Evolutionary conservation across 441 rosid genomes (phyloP), one percentile per base, ranked within the genome.

Genomic region (Populus hybrid): DNA sequence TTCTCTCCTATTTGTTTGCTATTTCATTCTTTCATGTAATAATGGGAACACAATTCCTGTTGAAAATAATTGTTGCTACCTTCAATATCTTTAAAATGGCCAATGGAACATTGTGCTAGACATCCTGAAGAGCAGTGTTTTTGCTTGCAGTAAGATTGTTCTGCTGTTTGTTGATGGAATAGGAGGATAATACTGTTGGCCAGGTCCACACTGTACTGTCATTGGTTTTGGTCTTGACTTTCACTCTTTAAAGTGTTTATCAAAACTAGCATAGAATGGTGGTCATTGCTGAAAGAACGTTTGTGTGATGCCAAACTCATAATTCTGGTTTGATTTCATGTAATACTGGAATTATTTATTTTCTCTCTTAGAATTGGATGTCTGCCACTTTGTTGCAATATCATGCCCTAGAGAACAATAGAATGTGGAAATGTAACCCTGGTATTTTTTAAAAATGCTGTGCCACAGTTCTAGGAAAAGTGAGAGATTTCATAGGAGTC

Each of bases 401-500:
- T 2, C 24, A 59, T 59, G 24, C n/a, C 64, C 64, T 59, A 59
- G 64, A n/a, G 23, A 57, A 59, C 21, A 20, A 59, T 59, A n/a
- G 5, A 59, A 18, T 63, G 20, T 6, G 12, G 34, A 73, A 8
- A 36, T 64, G 2, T 20, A 57, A 59, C 4, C 28, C 36, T 34
- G 7, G 36, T 74, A 4, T 28, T 34, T 50, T 50, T 9, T 69
- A 0, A 36, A 6, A 50, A 59, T 46, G 69, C 11, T 30, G 30
- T 46, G 34, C 64, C 79, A 77, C 86, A 90, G 94, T 91, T 86
- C 74, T 93, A 74, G 98, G 90, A 50, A 91, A 84, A 87, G 87
- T 87, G 73, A 90, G 84, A 83, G 95, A 88, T 66, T 95, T 95
- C 78, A 69, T 95, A 1, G 97, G 95, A 68, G 73, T 89, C 24